These are phyloP conservation scores for Lyophyllum decastes DNA, from an alignment of 768 basidiomycete species.

Conservation along the genomic window DNA sequence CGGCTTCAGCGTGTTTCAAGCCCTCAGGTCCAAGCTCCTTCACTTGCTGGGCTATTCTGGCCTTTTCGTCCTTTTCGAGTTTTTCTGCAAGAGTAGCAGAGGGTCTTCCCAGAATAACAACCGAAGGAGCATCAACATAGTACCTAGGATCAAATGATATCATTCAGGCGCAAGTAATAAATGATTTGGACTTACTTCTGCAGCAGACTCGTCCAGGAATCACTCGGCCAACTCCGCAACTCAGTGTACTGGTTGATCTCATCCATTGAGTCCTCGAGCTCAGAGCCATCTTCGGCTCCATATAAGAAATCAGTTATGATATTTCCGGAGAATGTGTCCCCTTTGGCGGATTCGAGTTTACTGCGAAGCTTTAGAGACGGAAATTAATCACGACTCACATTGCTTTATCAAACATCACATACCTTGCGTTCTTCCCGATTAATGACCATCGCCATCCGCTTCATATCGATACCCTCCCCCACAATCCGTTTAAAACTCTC, in stretches of 20 bases:
- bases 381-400: conserved; percentile 1
- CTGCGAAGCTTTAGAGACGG: conserved; percentile 65
- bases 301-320: conserved; percentile 88
- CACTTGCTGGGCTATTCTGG: conserved; percentile 70
- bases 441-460: conserved; percentile 84
- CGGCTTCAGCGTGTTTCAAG: conserved; percentile 64
- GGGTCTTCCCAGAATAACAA: conserved; percentile 86
- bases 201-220: conserved; percentile 78
- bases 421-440: conserved; percentile 88
- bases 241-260: conserved; percentile 73
- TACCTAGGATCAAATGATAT: conserved; percentile 53
- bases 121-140: conserved; percentile 68
- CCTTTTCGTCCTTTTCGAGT: conserved; percentile 81
- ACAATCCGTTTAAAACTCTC: conserved; percentile 70
- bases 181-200: conserved; percentile 49
- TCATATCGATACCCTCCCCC: conserved; percentile 83
- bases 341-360: conserved; percentile 80
- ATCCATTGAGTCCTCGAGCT: conserved; percentile 71
- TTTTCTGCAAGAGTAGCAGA: conserved; percentile 81
- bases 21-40: conserved; percentile 78
- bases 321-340: conserved; percentile 73
- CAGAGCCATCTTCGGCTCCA: conserved; percentile 79
- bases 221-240: conserved; percentile 70
- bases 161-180: conserved; percentile 1
- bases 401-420: conserved; percentile 10